phyloP scores from a whole-genome alignment of 176 grass and related monocot species.

The Sorghum bicolor region DNA sequence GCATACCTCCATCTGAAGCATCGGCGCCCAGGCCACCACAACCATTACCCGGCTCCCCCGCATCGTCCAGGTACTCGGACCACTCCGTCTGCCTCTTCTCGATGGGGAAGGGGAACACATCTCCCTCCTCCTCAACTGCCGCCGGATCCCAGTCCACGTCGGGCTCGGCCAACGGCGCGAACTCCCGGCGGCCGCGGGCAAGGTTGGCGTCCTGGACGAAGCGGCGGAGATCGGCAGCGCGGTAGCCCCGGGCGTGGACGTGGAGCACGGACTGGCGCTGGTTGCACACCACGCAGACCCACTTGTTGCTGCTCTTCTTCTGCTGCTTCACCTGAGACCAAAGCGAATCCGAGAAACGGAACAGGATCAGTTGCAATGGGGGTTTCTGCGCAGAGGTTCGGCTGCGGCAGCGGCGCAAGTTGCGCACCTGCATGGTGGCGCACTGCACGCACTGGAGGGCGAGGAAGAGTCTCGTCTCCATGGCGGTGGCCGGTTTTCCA shows the following conservation, averaged over 20 bases:
- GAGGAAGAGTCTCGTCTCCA: constrained; percentile 66
- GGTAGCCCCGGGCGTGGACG: constrained; percentile 55
- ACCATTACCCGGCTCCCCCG: constrained; percentile 4
- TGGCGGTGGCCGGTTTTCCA: constrained; percentile 12
- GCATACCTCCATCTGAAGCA: constrained; percentile 31
- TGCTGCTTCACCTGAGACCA: constrained; percentile 77
- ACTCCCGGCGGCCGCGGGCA: constrained; percentile 35
- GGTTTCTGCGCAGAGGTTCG: background rate
- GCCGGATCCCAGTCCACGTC: background rate
- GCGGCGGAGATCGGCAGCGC: constrained; percentile 61
- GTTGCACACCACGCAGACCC: constrained; percentile 89
- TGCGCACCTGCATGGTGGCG: constrained; percentile 70
- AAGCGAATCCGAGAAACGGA: background rate
- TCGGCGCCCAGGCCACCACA: background rate
- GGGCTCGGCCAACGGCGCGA: constrained; percentile 17
- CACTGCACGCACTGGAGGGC: constrained; percentile 79
- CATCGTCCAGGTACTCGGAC: constrained; percentile 70
- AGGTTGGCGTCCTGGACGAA: constrained; percentile 89
- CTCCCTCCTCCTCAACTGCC: background rate
- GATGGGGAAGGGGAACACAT: background rate
- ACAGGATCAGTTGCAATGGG: background rate
- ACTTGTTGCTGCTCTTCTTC: constrained; percentile 79
- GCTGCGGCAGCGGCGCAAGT: background rate
- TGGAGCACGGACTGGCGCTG: constrained; percentile 66
- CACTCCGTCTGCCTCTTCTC: constrained; percentile 62